phyloP scores from a whole-genome alignment of 2,329 filamentous ascomycete species.

The Alternaria atra region DNA sequence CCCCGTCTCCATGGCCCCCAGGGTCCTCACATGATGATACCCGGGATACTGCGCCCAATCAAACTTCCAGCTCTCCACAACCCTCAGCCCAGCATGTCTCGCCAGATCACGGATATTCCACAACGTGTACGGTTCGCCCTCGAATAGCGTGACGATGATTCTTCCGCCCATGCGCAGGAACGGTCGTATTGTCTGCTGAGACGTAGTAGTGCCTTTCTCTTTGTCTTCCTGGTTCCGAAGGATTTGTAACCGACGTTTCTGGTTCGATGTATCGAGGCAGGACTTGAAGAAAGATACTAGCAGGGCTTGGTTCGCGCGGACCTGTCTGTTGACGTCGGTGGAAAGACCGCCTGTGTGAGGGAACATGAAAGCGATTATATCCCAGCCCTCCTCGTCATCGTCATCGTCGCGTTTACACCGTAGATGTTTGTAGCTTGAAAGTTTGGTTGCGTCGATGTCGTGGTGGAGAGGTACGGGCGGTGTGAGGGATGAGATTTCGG shows the following conservation, averaged over 20 bases:
- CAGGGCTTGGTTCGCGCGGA: slow-evolving; percentile 74
- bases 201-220: neutral
- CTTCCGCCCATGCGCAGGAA: slow-evolving; percentile 63
- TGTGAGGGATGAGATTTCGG: slow-evolving; percentile 31
- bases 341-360: slow-evolving; percentile 92
- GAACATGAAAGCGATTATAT: slow-evolving; percentile 93
- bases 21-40: slow-evolving; percentile 76
- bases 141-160: slow-evolving; percentile 88
- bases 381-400: slow-evolving; percentile 61
- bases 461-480: slow-evolving; percentile 56
- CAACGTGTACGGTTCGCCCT: slow-evolving; percentile 90
- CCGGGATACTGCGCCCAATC: slow-evolving; percentile 73
- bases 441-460: slow-evolving; percentile 72
- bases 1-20: slow-evolving; percentile 65
- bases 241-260: slow-evolving; percentile 23
- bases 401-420: slow-evolving; percentile 31
- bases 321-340: slow-evolving; percentile 93
- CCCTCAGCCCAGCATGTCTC: slow-evolving; percentile 76
- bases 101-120: slow-evolving; percentile 94
- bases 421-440: slow-evolving; percentile 42
- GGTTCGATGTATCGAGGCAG: slow-evolving; percentile 31
- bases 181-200: neutral
- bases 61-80: slow-evolving; percentile 76
- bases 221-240: slow-evolving; percentile 20
- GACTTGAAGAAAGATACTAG: slow-evolving; percentile 44